A percentile compares a stretch with the other conserved stretches of the same genome.
Evolutionary conservation across 2,329 filamentous ascomycete genomes (phyloP).

Genomic region (Epichloe amarillans): DNA sequence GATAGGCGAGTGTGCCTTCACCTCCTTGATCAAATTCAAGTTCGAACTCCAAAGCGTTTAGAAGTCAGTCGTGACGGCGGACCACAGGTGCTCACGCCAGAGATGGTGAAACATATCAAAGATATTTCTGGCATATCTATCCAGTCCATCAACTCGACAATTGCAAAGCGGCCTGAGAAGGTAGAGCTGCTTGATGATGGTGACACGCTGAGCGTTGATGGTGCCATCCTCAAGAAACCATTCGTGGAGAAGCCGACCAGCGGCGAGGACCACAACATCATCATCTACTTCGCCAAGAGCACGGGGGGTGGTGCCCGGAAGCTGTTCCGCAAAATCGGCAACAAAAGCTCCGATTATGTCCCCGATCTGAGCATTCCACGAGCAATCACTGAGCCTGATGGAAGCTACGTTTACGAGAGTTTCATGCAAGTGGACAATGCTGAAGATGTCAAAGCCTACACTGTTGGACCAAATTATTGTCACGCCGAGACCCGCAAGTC

Average conservation of each 20-base stretch:
- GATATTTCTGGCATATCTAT: constrained; percentile 67
- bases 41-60: constrained; percentile 76
- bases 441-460: constrained; percentile 97
- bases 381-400: constrained; percentile 63
- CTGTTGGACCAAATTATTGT: constrained; percentile 82
- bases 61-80: constrained; percentile 92
- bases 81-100: constrained; percentile 61
- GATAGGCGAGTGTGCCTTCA: constrained; percentile 81
- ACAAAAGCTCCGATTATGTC: constrained; percentile 95
- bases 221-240: constrained; percentile 68
- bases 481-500: constrained; percentile 96
- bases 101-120: constrained; percentile 68
- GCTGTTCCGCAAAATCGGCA: constrained; percentile 92
- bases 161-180: constrained; percentile 51
- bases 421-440: constrained; percentile 95
- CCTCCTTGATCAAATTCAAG: constrained; percentile 77
- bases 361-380: constrained; percentile 62
- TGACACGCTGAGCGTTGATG: constrained; percentile 80
- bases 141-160: constrained; percentile 51
- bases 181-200: constrained; percentile 84
- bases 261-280: constrained; percentile 96
- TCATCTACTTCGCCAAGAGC: constrained; percentile 88
- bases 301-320: constrained; percentile 85
- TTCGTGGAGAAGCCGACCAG: constrained; percentile 99
- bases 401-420: constrained; percentile 93